Conservation (phyloP, 75 land plant species). For the Selaginella tamariscina region DNA sequence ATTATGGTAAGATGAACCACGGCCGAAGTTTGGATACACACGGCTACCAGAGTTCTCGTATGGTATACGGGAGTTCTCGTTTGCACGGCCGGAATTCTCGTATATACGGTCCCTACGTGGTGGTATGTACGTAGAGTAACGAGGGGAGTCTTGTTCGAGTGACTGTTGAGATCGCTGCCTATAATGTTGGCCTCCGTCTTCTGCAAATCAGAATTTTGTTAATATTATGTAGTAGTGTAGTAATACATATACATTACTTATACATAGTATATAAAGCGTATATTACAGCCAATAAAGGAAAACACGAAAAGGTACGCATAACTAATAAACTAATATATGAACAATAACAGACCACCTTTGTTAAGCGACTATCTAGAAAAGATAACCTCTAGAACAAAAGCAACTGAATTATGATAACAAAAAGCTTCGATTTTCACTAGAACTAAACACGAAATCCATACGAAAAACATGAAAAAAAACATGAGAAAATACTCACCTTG, state of each 20-base stretch:
- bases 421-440: not conserved
- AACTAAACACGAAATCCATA: not conserved
- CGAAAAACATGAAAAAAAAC: not conserved
- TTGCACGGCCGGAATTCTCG: not conserved
- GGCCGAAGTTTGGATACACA: conserved; percentile 33
- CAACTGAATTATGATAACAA: not conserved
- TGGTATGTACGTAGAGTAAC: conserved; percentile 14
- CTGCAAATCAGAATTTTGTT: too few species aligned
- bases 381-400: not conserved
- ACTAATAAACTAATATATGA: too few species aligned
- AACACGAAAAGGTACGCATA: too few species aligned
- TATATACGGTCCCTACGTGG: not conserved
- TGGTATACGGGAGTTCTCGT: too few species aligned
- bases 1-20: conserved; percentile 21
- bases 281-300: too few species aligned
- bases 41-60: conserved; percentile 20
- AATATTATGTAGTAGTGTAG: too few species aligned
- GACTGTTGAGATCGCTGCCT: not conserved
- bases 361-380: not conserved
- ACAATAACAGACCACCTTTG: too few species aligned
- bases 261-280: too few species aligned
- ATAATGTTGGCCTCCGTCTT: not conserved
- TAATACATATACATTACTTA: too few species aligned
- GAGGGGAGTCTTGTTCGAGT: conserved; percentile 13
- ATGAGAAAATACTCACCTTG: conserved; percentile 14